phyloP scores from a whole-genome alignment of 139 green algal genomes.

The Yamagishiella unicocca region DNA sequence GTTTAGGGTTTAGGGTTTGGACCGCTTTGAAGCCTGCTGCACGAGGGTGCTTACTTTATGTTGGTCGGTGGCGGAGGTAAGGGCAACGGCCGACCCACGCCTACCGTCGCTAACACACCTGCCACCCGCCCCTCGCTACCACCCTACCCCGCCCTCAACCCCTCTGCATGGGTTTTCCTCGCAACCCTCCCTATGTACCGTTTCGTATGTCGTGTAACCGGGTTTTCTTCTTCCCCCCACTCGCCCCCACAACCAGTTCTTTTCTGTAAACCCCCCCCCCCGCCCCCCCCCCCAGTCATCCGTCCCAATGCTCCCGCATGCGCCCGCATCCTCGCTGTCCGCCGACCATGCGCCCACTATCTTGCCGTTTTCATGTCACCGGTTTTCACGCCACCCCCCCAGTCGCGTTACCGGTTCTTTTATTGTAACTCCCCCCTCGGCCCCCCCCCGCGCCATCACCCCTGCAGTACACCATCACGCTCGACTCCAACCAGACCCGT shows the following conservation, averaged over 20 bases:
- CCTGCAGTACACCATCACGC: conserved; percentile 44
- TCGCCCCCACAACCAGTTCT: too few relatives aligned
- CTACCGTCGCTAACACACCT: not conserved
- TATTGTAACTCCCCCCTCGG: not conserved
- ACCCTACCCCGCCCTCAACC: too few relatives aligned
- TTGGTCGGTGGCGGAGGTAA: not conserved
- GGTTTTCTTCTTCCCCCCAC: too few relatives aligned
- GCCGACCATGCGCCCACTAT: too few relatives aligned
- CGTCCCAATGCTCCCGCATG: not conserved
- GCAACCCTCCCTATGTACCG: too few relatives aligned
- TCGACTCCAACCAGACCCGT: conserved; percentile 59
- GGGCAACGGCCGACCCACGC: not conserved
- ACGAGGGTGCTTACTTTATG: not conserved
- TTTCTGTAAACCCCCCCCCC: too few relatives aligned
- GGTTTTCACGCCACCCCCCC: too few relatives aligned
- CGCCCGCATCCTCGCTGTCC: not conserved
- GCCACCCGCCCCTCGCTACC: too few relatives aligned
- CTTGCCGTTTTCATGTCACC: too few relatives aligned
- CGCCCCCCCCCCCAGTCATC: not conserved
- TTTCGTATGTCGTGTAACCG: too few relatives aligned
- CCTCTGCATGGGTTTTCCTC: too few relatives aligned
- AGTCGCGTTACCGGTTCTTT: not conserved
- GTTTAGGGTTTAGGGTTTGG: not conserved
- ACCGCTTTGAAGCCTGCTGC: not conserved
- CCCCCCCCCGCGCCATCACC: not conserved